phyloP scores from a whole-genome alignment of 768 basidiomycete genomes.

The Lentinula guzmanii region DNA sequence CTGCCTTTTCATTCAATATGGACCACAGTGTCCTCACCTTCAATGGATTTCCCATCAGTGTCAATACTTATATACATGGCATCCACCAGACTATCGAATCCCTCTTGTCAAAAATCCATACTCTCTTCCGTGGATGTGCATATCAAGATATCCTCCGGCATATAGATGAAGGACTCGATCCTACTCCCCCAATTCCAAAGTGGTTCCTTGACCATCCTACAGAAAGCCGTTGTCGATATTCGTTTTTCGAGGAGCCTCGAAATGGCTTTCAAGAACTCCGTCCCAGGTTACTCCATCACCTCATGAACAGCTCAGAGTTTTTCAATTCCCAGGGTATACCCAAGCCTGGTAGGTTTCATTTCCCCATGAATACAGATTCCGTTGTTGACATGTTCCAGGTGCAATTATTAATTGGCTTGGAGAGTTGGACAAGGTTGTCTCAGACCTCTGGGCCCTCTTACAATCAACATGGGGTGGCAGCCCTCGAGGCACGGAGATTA shows the following conservation, averaged over 20 bases:
- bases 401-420: neutral
- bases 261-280: neutral
- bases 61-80: neutral
- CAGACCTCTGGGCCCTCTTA: constrained; percentile 7
- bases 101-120: neutral
- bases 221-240: neutral
- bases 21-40: neutral
- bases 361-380: neutral
- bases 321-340: neutral
- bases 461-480: constrained; percentile 13
- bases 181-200: neutral
- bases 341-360: neutral
- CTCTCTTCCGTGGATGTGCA: neutral
- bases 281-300: neutral
- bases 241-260: neutral
- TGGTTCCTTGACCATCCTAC: neutral
- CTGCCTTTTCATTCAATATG: neutral
- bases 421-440: constrained; percentile 9
- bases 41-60: neutral
- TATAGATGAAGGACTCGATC: neutral
- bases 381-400: neutral
- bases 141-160: neutral
- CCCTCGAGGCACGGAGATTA: constrained; percentile 9
- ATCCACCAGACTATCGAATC: neutral
- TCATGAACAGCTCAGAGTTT: neutral